Base-by-base conservation (phyloP, 306 rosid genomes). In the Coriaria nepalensis region DNA sequence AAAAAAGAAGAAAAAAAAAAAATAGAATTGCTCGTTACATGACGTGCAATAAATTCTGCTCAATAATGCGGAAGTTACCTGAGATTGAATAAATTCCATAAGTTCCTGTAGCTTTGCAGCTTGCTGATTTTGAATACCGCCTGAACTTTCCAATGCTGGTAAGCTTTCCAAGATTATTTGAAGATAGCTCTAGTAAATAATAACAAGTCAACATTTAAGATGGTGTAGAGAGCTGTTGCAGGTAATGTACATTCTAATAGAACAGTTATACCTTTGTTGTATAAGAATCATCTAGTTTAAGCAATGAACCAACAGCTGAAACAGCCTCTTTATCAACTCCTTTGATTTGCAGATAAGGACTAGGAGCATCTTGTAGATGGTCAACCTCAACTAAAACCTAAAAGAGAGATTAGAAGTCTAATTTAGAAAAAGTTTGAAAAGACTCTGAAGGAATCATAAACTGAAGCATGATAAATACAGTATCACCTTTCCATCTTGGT, bases 241-340 rank as follows among this genome's bases (percentile, higher is more conserved):
- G 1, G 29, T 20, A 20, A 1, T 20, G 29, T 20, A 3, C 29
- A 20, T 20, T 20, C 29, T 20, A 20, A 20, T 20, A 20, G 29
- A 20, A 20, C 2, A 61, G 13, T 32, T 49, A 68, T 59, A 81
- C 98, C 93, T 85, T 90, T 13, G 98, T 90, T 8, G 98, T 85
- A 69, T 85, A 90, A 15, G 92, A 77, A 37, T 77, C 79, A 68
- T 79, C 95, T 72, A 90, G 71, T 61, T 82, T 68, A 62, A 90
- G 98, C 78, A 63, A 71, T 43, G 95, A 79, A 54, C 96, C 98
- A 7, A 92, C 94, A 58, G 83, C 83, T 55, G 78, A 81, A 34
- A 90, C 98, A 10, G 98, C 95, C 68, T 90, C 94, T 75, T 85
- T 90, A 68, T 78, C 69, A 58, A 90, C 81, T 63, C 95, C 95